Percentiles rank a stretch among this genome's conserved stretches.
These are phyloP conservation scores for Cryptosporidium bovis DNA, from an alignment of 169 alveolate species.

Conservation along the genomic window DNA sequence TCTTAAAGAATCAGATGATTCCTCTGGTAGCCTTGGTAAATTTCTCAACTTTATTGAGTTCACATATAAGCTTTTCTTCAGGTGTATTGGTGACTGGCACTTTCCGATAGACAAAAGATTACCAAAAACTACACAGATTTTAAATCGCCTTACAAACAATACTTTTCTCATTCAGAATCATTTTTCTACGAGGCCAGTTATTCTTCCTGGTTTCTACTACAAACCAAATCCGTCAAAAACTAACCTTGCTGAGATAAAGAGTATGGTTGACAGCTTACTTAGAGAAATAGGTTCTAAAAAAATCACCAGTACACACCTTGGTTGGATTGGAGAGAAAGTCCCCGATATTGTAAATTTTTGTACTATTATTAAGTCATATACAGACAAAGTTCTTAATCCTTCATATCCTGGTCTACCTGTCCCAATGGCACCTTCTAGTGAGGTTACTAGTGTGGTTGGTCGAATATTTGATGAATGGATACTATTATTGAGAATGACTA, in stretches of 20 bases:
- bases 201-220: slow-evolving; percentile 43
- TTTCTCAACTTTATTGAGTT: slow-evolving; percentile 17
- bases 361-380: slow-evolving; percentile 5
- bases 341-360: slow-evolving; percentile 56
- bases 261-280: slow-evolving; percentile 17
- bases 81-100: slow-evolving; percentile 73
- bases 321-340: slow-evolving; percentile 41
- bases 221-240: slow-evolving; percentile 50
- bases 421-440: slow-evolving; percentile 20
- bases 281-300: not conserved
- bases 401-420: slow-evolving; percentile 16
- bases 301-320: not conserved
- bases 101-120: slow-evolving; percentile 28
- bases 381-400: slow-evolving; percentile 22
- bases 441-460: slow-evolving; percentile 17
- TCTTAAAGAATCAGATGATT: not conserved
- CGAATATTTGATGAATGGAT: slow-evolving; percentile 72
- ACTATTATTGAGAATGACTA: slow-evolving; percentile 49
- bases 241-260: slow-evolving; percentile 37
- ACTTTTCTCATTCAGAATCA: slow-evolving; percentile 5
- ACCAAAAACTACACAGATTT: slow-evolving; percentile 39
- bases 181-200: slow-evolving; percentile 22
- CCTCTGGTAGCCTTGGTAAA: slow-evolving; percentile 1
- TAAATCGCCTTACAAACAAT: slow-evolving; percentile 1
- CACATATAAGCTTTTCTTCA: slow-evolving; percentile 42